phyloP scores from a whole-genome alignment of 805 yeast genomes.

The Teunomyces tritomae region DNA sequence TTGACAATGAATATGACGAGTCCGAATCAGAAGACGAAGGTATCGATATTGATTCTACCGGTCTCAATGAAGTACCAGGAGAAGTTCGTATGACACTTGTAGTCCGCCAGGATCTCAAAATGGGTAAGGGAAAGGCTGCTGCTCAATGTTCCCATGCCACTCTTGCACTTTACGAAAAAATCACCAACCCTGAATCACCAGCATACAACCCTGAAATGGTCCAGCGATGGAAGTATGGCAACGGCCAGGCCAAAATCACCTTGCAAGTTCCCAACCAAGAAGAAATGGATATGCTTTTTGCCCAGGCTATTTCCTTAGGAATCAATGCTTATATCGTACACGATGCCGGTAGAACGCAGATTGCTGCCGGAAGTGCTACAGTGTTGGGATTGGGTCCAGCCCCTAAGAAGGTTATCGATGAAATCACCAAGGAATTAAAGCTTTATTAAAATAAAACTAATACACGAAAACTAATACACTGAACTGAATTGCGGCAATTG shows the following conservation, averaged over 20 bases:
- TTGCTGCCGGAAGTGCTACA: conserved; percentile 94
- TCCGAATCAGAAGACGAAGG: conserved; percentile 49
- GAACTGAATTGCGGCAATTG: not conserved
- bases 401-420: conserved; percentile 75
- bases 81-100: conserved; percentile 85
- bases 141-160: conserved; percentile 99
- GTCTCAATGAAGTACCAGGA: conserved; percentile 67
- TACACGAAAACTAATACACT: not conserved
- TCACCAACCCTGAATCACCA: conserved; percentile 49
- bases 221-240: conserved; percentile 66
- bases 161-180: conserved; percentile 75
- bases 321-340: conserved; percentile 79
- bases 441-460: conserved; percentile 52
- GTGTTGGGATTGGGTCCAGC: conserved; percentile 98
- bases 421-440: conserved; percentile 75
- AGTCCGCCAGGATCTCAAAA: conserved; percentile 82
- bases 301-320: conserved; percentile 76
- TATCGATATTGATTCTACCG: conserved; percentile 56
- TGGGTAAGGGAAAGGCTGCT: conserved; percentile 95
- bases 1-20: conserved; percentile 25
- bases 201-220: conserved; percentile 63
- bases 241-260: conserved; percentile 94
- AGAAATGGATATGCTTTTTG: conserved; percentile 71
- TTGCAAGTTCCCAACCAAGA: conserved; percentile 69
- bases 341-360: conserved; percentile 97